Conservation (phyloP, 2,329 filamentous ascomycete genomes). For the Amesomyces nigricolor region DNA sequence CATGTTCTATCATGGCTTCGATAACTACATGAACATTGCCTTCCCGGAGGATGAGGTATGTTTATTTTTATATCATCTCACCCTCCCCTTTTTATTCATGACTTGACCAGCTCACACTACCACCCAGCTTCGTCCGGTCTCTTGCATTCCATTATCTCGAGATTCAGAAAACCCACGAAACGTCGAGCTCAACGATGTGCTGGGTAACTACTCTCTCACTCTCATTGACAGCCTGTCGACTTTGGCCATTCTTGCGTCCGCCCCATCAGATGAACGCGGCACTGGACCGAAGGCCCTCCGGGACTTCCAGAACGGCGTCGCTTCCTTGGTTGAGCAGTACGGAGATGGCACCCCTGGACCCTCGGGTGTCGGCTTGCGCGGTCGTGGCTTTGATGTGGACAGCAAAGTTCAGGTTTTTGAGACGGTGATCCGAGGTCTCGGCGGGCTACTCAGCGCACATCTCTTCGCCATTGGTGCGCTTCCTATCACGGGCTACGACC, state of each 20-base stretch:
- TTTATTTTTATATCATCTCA: neutral
- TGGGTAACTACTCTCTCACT: slow-evolving; percentile 95
- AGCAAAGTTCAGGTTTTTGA: slow-evolving; percentile 99
- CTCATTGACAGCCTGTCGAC: slow-evolving; percentile 93
- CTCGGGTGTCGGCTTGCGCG: slow-evolving; percentile 63
- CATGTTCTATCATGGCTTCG: slow-evolving; percentile 95
- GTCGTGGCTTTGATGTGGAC: slow-evolving; percentile 84
- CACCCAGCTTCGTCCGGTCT: slow-evolving; percentile 69
- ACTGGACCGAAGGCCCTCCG: slow-evolving; percentile 56
- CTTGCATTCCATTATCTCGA: slow-evolving; percentile 77
- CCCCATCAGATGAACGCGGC: slow-evolving; percentile 49
- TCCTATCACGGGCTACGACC: slow-evolving; percentile 73
- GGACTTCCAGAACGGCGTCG: slow-evolving; percentile 76
- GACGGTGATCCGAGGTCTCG: slow-evolving; percentile 89
- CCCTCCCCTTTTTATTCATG: no score
- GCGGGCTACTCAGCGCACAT: slow-evolving; percentile 86
- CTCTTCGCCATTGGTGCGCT: slow-evolving; percentile 87
- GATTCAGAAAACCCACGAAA: slow-evolving; percentile 74
- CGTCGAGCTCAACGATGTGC: slow-evolving; percentile 85
- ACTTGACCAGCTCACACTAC: slow-evolving; percentile 10
- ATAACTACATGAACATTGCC: slow-evolving; percentile 89
- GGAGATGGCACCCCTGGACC: slow-evolving; percentile 72
- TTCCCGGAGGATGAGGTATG: slow-evolving; percentile 88
- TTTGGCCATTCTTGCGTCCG: slow-evolving; percentile 82
- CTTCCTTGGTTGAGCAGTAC: slow-evolving; percentile 71